Evolutionary conservation across 2,329 filamentous ascomycete species (phyloP).

Genomic region (Cytospora schulzeri): DNA sequence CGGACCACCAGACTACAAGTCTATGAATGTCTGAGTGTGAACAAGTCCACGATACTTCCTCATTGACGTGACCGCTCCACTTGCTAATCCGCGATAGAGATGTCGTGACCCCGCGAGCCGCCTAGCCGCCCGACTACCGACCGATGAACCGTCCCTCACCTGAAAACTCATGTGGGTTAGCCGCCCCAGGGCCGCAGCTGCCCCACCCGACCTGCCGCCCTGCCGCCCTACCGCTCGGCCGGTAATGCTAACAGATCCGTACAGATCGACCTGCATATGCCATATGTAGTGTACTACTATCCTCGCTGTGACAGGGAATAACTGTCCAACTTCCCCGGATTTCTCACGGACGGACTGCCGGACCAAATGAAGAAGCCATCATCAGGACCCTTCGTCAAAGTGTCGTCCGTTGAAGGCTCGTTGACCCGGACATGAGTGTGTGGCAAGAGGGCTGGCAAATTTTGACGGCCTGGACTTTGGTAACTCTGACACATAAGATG

Average conservation of each 20-base stretch:
- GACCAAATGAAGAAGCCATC: not conserved
- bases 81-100: constrained; percentile 19
- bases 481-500: not conserved
- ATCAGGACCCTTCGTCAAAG: not conserved
- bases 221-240: not conserved
- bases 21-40: not conserved
- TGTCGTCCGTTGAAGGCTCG: not conserved
- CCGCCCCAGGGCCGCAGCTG: not conserved
- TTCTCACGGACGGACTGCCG: not conserved
- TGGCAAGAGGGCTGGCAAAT: not conserved
- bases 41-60: constrained; percentile 3
- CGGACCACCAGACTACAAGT: not conserved
- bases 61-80: constrained; percentile 22
- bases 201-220: not conserved
- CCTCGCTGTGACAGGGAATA: too few species aligned
- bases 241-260: not conserved
- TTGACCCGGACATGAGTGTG: not conserved
- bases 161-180: not conserved
- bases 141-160: constrained; percentile 10
- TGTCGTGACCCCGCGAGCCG: constrained; percentile 9
- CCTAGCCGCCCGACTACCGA: constrained; percentile 16
- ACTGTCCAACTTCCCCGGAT: not conserved
- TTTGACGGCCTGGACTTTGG: not conserved
- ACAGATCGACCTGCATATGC: not conserved
- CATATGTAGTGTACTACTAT: not conserved